A percentile compares a stretch with the other conserved stretches of the same genome.
These are phyloP conservation scores for Talaromyces sp. DNA, from an alignment of 2,329 filamentous ascomycete genomes.

Conservation along the genomic window DNA sequence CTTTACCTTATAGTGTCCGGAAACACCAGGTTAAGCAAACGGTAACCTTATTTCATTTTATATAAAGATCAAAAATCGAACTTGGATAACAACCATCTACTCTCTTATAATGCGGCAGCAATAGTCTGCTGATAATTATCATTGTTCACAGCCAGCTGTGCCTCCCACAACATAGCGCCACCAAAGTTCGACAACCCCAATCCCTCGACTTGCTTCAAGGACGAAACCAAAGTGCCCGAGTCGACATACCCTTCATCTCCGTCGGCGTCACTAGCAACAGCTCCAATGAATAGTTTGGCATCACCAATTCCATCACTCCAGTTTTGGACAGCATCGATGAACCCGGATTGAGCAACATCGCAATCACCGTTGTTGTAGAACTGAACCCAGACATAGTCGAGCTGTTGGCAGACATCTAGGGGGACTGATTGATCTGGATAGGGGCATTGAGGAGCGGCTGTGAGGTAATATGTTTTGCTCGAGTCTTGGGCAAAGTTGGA, in stretches of 20 bases:
- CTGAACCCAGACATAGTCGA: constrained; percentile 55
- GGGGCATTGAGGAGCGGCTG: constrained; percentile 51
- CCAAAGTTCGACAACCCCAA: constrained; percentile 54
- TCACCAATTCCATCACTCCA: constrained; percentile 42
- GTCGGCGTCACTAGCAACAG: constrained; percentile 34
- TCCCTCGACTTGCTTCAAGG: constrained; percentile 2
- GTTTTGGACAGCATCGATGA: constrained; percentile 37
- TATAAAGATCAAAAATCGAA: too few species aligned
- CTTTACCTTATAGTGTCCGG: too few species aligned
- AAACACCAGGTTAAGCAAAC: too few species aligned
- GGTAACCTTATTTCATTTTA: too few species aligned
- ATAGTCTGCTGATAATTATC: constrained; percentile 14
- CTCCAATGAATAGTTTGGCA: constrained; percentile 55
- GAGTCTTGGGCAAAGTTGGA: constrained; percentile 36
- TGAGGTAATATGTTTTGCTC: constrained; percentile 47
- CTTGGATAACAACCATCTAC: too few species aligned
- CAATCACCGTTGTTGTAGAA: constrained; percentile 54
- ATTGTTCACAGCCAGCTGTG: constrained; percentile 32
- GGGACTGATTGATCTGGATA: constrained; percentile 48
- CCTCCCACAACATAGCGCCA: constrained; percentile 60
- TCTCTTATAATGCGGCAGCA: neutral
- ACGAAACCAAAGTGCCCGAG: constrained; percentile 1
- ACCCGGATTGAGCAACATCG: constrained; percentile 6
- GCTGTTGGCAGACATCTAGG: constrained; percentile 41
- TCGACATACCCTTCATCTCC: constrained; percentile 14